Evolutionary conservation across 352 stramenopile genomes (phyloP), one percentile per base, ranked within the genome.

Genomic region (Phytophthora colocasiae): DNA sequence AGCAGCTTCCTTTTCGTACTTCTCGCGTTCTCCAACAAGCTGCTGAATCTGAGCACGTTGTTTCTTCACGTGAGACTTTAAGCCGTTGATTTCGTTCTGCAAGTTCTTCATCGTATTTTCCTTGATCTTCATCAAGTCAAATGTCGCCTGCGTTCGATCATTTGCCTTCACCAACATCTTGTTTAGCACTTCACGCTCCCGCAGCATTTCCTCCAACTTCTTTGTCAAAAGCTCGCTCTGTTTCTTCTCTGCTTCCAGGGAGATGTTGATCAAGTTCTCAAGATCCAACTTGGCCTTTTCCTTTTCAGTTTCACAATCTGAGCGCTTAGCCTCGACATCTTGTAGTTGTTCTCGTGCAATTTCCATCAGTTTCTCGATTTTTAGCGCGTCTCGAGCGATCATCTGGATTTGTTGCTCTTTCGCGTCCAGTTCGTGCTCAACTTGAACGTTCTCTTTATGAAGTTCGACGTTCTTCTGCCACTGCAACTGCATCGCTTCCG

Each of bases 91-190:
- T 63, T 98, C 92, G 55, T 97, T 96, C 62, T 88, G 66, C 11
- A 98, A 59, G 49, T 97, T 98, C 53, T 93, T 96, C 55, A 87
- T 78, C 26, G 89, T 95, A 68, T 96, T 97, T 56, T 97, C 81
- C 55, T 97, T 96, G 55, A 96, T 96, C 69, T 96, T 96, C 53
- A 90, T 91, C 27, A 98, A 75, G 64, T 98, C 92, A 41, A 86
- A 95, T n/a, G 92, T 95, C 1, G 79, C 75, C 38, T 97, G 87
- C 7, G 85, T 82, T 11, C 79, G 81, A 27, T 92, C 85, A 47
- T 86, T 89, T 49, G 91, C 92, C 50, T 92, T 90, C 7, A 94
- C 84, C 5, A 97, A 77, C 75, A 97, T 96, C 41, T 94, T 95
- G 65, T 93, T 93, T 17, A 96, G 64, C 32, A 94, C 77, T 44